Evolutionary conservation across 345 rosid genomes (phyloP), one percentile per base, ranked within the genome.

Genomic region (Draba incana): DNA sequence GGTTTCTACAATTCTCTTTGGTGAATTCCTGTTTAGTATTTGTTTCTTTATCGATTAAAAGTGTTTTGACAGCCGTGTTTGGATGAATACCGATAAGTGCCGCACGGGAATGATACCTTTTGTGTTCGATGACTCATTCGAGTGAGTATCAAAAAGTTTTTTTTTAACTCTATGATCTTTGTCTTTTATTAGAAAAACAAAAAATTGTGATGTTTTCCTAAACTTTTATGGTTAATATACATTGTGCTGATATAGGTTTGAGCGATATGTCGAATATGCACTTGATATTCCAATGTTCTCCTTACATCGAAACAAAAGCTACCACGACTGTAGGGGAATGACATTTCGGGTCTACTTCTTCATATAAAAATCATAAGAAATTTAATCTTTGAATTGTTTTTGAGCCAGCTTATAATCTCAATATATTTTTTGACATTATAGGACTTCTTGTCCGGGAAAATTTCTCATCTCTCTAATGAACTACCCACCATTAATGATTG

Each of bases 281-380:
- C 96, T 92, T 38, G 98, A 92, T 68, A 84, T 89, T 71, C 98
- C 94, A n/a, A 89, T 89, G 96, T 85, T 81, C 70, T 92, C 86
- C 69, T 85, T 86, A 38, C 75, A 82, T 66, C 88, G 88, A 64
- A 77, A 86, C 71, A 79, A 87, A 79, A 82, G 77, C 64, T 84
- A 87, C 46, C 73, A 89, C 58, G 83, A 89, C 84, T 89, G 96
- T 77, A 33, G 80, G 14, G 96, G 98, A 81, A 66, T 87, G 86
- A 81, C 96, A 76, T 89, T 89, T 79, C 84, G 90, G 98, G 98
- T 92, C 65, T 33, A 47, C 45, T 16, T 47, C 44, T 20, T 20
- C 20, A 20, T 0, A 20, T 20, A 20, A 20, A 20, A 20, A 20
- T 20, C 20, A 20, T 20, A 20, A 20, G 20, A 20, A 20, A 20